Evolutionary conservation across 179 eudicot species (phyloP).

Genomic region (Silene vulgaris): DNA sequence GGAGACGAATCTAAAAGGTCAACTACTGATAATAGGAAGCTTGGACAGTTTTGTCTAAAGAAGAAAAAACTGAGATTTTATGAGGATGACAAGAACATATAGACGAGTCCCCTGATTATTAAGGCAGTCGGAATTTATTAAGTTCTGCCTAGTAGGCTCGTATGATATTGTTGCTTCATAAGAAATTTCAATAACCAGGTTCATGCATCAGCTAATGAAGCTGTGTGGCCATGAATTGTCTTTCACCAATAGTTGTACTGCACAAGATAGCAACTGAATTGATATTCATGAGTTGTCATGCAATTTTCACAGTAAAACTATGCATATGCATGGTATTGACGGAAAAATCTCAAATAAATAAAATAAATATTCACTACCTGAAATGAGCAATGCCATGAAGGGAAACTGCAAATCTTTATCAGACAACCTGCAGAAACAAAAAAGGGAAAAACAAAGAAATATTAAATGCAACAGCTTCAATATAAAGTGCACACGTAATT

Average conservation of each 20-base stretch:
- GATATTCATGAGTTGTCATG: not conserved
- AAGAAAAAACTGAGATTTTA: conserved; percentile 2
- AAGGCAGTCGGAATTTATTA: not conserved
- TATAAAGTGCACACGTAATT: not conserved
- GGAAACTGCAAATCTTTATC: conserved; percentile 70
- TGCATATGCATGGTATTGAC: conserved; percentile 4
- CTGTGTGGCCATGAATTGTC: not conserved
- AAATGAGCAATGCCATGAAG: conserved; percentile 78
- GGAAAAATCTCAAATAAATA: not conserved
- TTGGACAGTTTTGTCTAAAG: not conserved
- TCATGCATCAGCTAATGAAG: not conserved
- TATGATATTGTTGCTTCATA: not conserved
- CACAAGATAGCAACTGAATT: not conserved
- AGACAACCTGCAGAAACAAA: conserved; percentile 46
- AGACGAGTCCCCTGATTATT: not conserved
- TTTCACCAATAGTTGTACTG: not conserved
- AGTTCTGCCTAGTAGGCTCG: not conserved
- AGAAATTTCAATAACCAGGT: not conserved
- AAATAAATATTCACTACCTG: conserved; percentile 48
- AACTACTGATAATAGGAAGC: not conserved
- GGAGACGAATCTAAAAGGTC: not conserved
- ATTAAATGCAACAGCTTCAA: not conserved
- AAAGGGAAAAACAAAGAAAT: conserved; percentile 8
- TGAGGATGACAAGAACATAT: not conserved
- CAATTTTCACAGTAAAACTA: not conserved